A percentile compares a stretch with the other conserved stretches of the same genome.
phyloP scores from a whole-genome alignment of 2,329 filamentous ascomycete genomes.

The Stagonosporopsis rhizophila region DNA sequence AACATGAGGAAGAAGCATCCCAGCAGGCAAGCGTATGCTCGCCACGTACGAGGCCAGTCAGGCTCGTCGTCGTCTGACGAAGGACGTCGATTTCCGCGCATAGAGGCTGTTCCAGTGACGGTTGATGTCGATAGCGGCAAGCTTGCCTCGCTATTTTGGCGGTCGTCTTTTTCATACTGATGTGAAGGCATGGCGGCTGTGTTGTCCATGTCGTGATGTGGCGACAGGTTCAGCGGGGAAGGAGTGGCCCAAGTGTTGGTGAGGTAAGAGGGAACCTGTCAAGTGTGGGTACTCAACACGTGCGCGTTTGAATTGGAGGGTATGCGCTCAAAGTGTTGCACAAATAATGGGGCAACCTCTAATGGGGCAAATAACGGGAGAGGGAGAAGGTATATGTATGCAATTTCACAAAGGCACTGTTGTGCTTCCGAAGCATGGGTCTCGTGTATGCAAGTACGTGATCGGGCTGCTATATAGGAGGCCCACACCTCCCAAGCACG shows the following conservation, averaged over 20 bases:
- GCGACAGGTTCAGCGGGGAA: constrained; percentile 11
- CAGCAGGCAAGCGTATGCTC: constrained; percentile 54
- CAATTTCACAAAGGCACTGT: constrained; percentile 31
- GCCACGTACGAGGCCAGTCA: constrained; percentile 55
- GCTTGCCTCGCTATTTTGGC: constrained; percentile 28
- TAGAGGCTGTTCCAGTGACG: constrained; percentile 31
- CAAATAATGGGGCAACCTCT: constrained; percentile 17
- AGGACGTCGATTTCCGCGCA: constrained; percentile 26
- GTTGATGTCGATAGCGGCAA: constrained; percentile 36
- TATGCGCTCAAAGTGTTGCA: constrained; percentile 25
- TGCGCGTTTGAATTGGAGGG: constrained; percentile 23
- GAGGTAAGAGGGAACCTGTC: constrained; percentile 11
- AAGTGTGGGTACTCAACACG: constrained; percentile 29
- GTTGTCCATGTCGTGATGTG: constrained; percentile 14
- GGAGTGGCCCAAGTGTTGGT: constrained; percentile 14
- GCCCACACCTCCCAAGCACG: constrained; percentile 39
- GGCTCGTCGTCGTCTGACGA: constrained; percentile 39
- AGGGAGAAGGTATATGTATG: constrained; percentile 18
- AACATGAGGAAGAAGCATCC: constrained; percentile 61
- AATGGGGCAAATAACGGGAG: constrained; percentile 9
- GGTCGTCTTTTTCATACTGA: constrained; percentile 28
- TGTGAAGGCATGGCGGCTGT: constrained; percentile 23
- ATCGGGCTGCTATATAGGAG: constrained; percentile 29
- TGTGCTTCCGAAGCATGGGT: constrained; percentile 23
- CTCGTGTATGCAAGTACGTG: constrained; percentile 26